Conservation (phyloP, 2,329 filamentous ascomycete genomes). For the Sporothrix humicola region DNA sequence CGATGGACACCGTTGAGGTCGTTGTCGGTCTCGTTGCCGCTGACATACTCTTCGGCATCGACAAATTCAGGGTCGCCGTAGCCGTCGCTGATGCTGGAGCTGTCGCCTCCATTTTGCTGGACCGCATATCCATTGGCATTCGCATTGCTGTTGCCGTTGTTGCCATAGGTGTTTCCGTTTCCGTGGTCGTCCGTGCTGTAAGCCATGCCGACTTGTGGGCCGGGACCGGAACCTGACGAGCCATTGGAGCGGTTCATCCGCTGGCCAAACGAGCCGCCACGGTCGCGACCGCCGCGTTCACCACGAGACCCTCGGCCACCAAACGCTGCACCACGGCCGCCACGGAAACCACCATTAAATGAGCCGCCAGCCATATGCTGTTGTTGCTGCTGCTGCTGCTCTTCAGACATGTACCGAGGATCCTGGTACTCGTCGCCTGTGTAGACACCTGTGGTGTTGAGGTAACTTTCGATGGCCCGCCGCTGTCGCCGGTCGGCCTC, state of each 20-base stretch:
- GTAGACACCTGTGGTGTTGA: constrained; percentile 40
- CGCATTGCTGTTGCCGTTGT: constrained; percentile 38
- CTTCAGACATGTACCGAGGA: constrained; percentile 39
- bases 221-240: constrained; percentile 15
- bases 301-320: not conserved
- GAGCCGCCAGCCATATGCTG: constrained; percentile 6
- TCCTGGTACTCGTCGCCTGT: constrained; percentile 42
- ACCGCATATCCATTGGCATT: not conserved
- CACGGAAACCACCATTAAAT: constrained; percentile 5
- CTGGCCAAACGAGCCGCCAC: constrained; percentile 27
- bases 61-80: constrained; percentile 1
- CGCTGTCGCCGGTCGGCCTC: constrained; percentile 20
- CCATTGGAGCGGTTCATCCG: constrained; percentile 27
- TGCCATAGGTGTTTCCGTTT: constrained; percentile 13
- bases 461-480: constrained; percentile 42
- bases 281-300: constrained; percentile 1
- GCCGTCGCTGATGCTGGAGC: constrained; percentile 16
- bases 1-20: not conserved
- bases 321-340: constrained; percentile 13
- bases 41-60: constrained; percentile 18
- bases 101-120: constrained; percentile 11
- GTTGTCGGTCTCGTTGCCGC: constrained; percentile 15
- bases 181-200: constrained; percentile 29
- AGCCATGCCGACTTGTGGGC: constrained; percentile 24
- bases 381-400: constrained; percentile 1